Evolutionary conservation across 495 filamentous ascomycete species (phyloP).

Genomic region (Tuber aestivum): DNA sequence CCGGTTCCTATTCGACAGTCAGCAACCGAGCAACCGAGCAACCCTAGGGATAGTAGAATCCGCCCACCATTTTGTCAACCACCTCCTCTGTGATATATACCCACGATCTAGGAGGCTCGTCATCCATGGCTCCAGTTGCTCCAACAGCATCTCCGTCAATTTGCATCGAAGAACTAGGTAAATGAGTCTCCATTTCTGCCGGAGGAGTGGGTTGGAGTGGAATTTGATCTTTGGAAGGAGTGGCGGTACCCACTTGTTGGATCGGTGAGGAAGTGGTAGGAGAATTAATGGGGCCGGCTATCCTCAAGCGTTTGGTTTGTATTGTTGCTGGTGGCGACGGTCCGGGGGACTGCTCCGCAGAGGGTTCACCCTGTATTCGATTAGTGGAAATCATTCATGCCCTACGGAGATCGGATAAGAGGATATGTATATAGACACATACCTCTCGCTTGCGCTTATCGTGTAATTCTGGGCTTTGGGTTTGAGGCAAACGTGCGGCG

Average conservation of each 20-base stretch:
- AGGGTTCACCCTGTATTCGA: constrained; percentile 14
- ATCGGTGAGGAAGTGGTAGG: constrained; percentile 1
- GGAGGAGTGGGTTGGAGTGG: constrained; percentile 8
- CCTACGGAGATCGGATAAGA: not conserved
- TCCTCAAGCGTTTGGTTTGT: constrained; percentile 27
- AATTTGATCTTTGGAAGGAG: constrained; percentile 34
- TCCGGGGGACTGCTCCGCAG: constrained; percentile 5
- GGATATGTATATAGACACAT: constrained; percentile 15
- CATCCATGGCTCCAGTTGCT: not conserved
- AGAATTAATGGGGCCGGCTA: constrained; percentile 18
- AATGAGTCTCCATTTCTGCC: not conserved
- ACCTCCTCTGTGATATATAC: constrained; percentile 6
- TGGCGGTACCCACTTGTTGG: constrained; percentile 21
- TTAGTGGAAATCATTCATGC: constrained; percentile 1
- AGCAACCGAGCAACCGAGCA: not conserved
- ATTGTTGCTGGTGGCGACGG: constrained; percentile 4
- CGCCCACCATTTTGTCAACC: not conserved
- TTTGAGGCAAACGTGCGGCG: constrained; percentile 25
- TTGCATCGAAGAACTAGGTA: not conserved
- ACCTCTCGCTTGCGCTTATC: constrained; percentile 40
- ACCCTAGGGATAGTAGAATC: not conserved
- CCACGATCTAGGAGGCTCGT: not conserved
- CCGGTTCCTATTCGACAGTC: constrained; percentile 22
- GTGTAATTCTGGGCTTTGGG: constrained; percentile 11
- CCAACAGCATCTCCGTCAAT: not conserved